Percentiles rank a stretch among this genome's conserved stretches.
These are phyloP conservation scores for Liriodendron chinense DNA, from an alignment of 164 flowering plant species.

Conservation along the genomic window DNA sequence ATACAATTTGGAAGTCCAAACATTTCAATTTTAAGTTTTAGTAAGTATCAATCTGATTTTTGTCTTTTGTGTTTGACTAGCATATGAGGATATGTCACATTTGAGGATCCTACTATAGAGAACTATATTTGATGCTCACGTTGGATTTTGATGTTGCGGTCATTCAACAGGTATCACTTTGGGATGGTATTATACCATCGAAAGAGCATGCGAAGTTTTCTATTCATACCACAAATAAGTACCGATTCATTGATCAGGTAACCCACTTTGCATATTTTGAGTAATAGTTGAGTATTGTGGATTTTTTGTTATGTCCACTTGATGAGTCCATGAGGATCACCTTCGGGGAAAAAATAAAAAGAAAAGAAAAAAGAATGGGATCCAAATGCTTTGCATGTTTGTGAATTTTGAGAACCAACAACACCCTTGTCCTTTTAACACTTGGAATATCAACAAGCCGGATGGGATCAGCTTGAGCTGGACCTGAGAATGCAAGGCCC, in stretches of 20 bases:
- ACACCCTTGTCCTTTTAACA: too few relatives aligned
- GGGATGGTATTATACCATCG: constrained; percentile 80
- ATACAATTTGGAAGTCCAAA: background rate
- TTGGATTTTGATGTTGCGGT: background rate
- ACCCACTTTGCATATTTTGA: too few relatives aligned
- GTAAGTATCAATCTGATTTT: background rate
- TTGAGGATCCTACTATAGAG: background rate
- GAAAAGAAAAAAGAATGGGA: too few relatives aligned
- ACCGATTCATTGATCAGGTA: constrained; percentile 79
- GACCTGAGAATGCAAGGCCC: too few relatives aligned
- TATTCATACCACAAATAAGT: constrained; percentile 71
- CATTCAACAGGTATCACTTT: constrained; percentile 31
- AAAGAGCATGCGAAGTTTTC: constrained; percentile 74
- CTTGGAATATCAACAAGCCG: too few relatives aligned
- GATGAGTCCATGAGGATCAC: background rate
- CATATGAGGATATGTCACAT: background rate
- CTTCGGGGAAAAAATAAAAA: background rate
- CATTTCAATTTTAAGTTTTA: background rate
- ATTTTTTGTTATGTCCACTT: background rate
- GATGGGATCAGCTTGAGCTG: too few relatives aligned
- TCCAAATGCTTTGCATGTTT: too few relatives aligned
- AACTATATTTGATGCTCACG: background rate
- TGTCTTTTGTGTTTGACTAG: background rate
- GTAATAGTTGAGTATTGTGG: too few relatives aligned
- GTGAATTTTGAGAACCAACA: too few relatives aligned